Percentiles rank a stretch among this genome's conserved stretches.
Evolutionary conservation across 768 basidiomycete species (phyloP).

Genomic region (Chlorophyllum brunneum): DNA sequence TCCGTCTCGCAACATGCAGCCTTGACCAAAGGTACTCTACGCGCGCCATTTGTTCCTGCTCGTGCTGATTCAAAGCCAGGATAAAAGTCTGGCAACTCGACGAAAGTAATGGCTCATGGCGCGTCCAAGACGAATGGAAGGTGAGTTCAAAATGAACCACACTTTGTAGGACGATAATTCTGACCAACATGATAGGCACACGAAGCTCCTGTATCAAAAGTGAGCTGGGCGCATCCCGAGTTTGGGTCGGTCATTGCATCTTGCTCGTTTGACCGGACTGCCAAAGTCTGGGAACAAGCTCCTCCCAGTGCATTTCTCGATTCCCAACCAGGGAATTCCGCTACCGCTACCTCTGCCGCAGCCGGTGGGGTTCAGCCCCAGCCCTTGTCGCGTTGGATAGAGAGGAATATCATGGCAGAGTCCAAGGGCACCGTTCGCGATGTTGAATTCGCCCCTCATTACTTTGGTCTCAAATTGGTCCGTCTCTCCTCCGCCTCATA

Average conservation of each 20-base stretch:
- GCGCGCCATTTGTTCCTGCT: neutral
- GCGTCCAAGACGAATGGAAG: conserved; percentile 88
- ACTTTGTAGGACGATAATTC: neutral
- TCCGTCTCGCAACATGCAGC: conserved; percentile 74
- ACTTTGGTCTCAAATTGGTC: conserved; percentile 87
- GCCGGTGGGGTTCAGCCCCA: neutral
- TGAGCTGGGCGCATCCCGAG: conserved; percentile 92
- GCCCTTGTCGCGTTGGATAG: conserved; percentile 59
- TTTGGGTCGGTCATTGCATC: conserved; percentile 87
- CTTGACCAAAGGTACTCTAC: conserved; percentile 70
- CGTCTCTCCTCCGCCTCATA: too few species aligned
- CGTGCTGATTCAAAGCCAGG: conserved; percentile 32
- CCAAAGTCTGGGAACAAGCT: conserved; percentile 87
- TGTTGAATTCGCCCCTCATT: conserved; percentile 84
- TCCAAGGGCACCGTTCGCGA: conserved; percentile 82
- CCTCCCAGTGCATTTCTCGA: conserved; percentile 21
- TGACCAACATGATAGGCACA: conserved; percentile 82
- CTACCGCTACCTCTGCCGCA: neutral
- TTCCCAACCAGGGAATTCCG: conserved; percentile 2
- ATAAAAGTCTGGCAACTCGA: conserved; percentile 87
- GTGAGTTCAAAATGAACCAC: conserved; percentile 31
- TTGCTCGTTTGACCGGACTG: conserved; percentile 85
- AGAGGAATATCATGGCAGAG: conserved; percentile 73
- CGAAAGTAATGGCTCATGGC: conserved; percentile 71
- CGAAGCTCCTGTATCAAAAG: conserved; percentile 79